A percentile compares a stretch with the other conserved stretches of the same genome.
Conservation (phyloP, 345 rosid species). For the Dovyalis caffra region DNA sequence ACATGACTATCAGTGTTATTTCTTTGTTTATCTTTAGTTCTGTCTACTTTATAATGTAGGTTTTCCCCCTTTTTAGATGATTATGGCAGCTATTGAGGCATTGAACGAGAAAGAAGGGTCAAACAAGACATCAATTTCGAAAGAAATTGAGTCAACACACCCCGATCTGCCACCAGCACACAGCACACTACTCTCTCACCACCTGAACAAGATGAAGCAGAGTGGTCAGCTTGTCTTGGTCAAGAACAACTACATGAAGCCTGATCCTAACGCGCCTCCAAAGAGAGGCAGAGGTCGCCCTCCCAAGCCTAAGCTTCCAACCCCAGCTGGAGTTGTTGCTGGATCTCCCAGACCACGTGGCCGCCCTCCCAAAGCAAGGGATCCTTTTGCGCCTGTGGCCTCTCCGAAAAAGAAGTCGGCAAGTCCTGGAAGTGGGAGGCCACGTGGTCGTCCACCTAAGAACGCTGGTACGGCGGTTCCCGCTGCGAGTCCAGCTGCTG, state of each 20-base stretch:
- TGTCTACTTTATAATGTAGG: neutral
- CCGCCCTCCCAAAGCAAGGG: conserved; percentile 65
- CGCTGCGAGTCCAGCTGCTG: neutral
- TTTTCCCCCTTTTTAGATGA: conserved; percentile 37
- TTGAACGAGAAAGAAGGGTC: conserved; percentile 48
- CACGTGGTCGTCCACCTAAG: conserved; percentile 83
- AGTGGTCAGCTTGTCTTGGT: conserved; percentile 55
- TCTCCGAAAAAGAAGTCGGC: conserved; percentile 20
- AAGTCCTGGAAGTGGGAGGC: conserved; percentile 30
- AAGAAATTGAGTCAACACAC: conserved; percentile 58
- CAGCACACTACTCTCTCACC: conserved; percentile 53
- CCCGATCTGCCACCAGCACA: conserved; percentile 57
- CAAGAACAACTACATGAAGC: conserved; percentile 79
- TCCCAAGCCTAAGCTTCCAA: conserved; percentile 51
- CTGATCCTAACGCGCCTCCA: conserved; percentile 70
- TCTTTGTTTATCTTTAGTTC: neutral
- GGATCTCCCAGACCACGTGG: conserved; percentile 66
- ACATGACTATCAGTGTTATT: neutral
- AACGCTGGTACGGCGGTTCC: conserved; percentile 31
- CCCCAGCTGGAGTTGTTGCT: conserved; percentile 23
- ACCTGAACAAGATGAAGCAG: conserved; percentile 65
- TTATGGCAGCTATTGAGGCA: conserved; percentile 70
- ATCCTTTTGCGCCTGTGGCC: conserved; percentile 34
- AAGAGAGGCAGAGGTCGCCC: conserved; percentile 95
- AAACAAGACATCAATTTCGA: conserved; percentile 56